Conservation (phyloP, 192 early-diverging fungal genomes). For the Podochytrium sp. region DNA sequence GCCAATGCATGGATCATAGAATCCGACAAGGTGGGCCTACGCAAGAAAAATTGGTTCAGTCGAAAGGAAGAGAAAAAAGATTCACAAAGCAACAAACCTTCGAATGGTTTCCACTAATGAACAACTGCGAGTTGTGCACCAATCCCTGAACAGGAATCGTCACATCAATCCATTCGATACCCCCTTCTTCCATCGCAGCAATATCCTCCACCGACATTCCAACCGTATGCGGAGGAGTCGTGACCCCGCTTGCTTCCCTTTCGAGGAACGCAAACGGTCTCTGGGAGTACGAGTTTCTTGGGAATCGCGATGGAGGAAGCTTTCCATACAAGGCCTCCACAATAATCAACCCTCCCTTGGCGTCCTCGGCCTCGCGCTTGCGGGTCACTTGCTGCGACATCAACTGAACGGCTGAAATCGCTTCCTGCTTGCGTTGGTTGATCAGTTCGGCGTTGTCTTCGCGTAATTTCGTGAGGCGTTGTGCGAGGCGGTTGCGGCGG, state of each 20-base stretch:
- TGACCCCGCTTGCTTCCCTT: not conserved
- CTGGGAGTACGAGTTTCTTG: not conserved
- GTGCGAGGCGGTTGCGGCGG: conserved; percentile 22
- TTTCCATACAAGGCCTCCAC: conserved; percentile 88
- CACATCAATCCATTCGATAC: conserved; percentile 71
- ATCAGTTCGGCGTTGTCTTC: conserved; percentile 54
- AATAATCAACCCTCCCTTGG: conserved; percentile 78
- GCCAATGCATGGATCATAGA: conserved; percentile 95
- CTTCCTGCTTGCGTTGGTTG: conserved; percentile 70
- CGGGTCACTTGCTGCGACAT: conserved; percentile 70
- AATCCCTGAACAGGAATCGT: conserved; percentile 84
- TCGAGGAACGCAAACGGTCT: not conserved
- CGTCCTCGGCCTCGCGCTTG: conserved; percentile 70
- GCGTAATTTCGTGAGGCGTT: conserved; percentile 38
- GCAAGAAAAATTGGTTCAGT: conserved; percentile 8
- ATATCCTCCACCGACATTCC: conserved; percentile 25
- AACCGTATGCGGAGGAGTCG: conserved; percentile 16
- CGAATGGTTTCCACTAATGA: conserved; percentile 82
- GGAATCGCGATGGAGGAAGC: conserved; percentile 47
- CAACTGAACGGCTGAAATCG: conserved; percentile 74
- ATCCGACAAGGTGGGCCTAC: conserved; percentile 84
- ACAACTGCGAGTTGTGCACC: conserved; percentile 84
- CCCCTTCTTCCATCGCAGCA: not conserved
- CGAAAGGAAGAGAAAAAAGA: not conserved
- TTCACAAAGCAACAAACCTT: conserved; percentile 62